phyloP scores from a whole-genome alignment of 2,329 filamentous ascomycete genomes.

The Mycocentrospora acerina region DNA sequence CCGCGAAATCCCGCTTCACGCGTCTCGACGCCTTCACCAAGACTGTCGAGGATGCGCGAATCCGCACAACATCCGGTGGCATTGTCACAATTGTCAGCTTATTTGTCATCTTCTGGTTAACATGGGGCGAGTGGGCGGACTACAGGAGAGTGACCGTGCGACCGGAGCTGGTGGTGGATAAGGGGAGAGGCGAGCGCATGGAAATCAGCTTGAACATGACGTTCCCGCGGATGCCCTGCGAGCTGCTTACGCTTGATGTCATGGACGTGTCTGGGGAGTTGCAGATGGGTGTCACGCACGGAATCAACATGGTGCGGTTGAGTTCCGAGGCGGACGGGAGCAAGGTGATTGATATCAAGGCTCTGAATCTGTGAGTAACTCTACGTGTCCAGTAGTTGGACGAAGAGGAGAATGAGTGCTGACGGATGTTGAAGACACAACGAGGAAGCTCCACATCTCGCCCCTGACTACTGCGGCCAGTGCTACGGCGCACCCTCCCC shows the following conservation, averaged over 20 bases:
- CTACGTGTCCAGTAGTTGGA: background rate
- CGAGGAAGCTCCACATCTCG: conserved; percentile 73
- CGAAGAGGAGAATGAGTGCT: conserved; percentile 3
- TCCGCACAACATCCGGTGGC: conserved; percentile 93
- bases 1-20: conserved; percentile 89
- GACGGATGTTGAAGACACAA: conserved; percentile 55
- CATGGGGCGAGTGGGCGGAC: conserved; percentile 94
- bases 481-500: conserved; percentile 87
- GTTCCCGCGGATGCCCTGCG: conserved; percentile 91
- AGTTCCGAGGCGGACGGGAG: conserved; percentile 72
- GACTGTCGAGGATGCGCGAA: conserved; percentile 95
- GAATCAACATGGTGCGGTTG: conserved; percentile 87
- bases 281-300: conserved; percentile 90
- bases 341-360: conserved; percentile 44
- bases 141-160: conserved; percentile 84
- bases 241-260: conserved; percentile 92
- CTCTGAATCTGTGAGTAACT: conserved; percentile 41
- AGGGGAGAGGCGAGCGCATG: conserved; percentile 97
- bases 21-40: conserved; percentile 98
- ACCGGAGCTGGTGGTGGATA: conserved; percentile 93
- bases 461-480: conserved; percentile 86
- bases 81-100: conserved; percentile 92
- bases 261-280: conserved; percentile 99
- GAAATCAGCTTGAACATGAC: conserved; percentile 98
- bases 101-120: conserved; percentile 81